Conservation (phyloP, 768 basidiomycete species). For the Leccinum imitatum region DNA sequence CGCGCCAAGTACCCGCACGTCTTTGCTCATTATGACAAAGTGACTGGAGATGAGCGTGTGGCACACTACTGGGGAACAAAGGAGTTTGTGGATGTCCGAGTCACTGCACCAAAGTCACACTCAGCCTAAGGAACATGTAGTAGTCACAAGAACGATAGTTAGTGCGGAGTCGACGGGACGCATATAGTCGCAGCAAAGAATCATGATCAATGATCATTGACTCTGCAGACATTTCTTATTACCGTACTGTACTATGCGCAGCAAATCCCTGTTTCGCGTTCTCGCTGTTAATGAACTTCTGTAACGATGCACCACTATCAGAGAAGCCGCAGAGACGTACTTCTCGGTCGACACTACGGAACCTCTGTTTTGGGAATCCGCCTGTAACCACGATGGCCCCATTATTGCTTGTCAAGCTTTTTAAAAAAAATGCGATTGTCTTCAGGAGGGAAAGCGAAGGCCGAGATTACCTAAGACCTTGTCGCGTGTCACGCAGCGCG, state of each 20-base stretch:
- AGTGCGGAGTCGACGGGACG: neutral
- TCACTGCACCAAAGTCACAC: neutral
- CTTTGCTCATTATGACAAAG: slow-evolving; percentile 22
- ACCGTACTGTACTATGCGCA: too few relatives aligned
- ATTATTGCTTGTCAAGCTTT: neutral
- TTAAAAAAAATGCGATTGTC: too few relatives aligned
- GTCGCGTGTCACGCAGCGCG: neutral
- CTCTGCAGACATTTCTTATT: too few relatives aligned
- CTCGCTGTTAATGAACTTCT: neutral
- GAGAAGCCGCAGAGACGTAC: neutral
- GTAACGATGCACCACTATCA: neutral
- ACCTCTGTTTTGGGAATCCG: neutral
- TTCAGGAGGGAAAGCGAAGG: too few relatives aligned
- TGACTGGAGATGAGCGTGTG: slow-evolving; percentile 14
- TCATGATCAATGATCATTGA: too few relatives aligned
- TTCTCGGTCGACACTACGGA: neutral
- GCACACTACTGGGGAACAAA: slow-evolving; percentile 13
- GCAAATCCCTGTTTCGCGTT: neutral
- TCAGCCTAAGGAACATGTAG: neutral
- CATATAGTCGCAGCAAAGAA: too few relatives aligned
- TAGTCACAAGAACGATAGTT: neutral
- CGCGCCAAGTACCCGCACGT: slow-evolving; percentile 15
- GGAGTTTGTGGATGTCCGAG: slow-evolving; percentile 6
- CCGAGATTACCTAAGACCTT: neutral
- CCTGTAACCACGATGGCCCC: neutral